Evolutionary conservation across 495 filamentous ascomycete species (phyloP).

Genomic region (Paragyromitra xinjiangensis): DNA sequence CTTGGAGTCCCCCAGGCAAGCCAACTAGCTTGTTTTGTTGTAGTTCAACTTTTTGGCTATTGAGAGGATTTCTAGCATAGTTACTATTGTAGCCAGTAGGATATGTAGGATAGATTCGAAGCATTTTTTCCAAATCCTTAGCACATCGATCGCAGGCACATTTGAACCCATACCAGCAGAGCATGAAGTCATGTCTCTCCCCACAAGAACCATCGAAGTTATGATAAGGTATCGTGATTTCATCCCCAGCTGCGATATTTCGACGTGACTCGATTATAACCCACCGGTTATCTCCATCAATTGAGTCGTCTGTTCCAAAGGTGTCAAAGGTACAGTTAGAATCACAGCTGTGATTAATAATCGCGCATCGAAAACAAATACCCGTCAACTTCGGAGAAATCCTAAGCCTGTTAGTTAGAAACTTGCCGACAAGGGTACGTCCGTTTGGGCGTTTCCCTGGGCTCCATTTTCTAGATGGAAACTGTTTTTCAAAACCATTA

Average conservation of each 20-base stretch:
- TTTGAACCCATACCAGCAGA: constrained; percentile 27
- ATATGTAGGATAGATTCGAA: constrained; percentile 4
- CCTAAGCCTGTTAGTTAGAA: constrained; percentile 37
- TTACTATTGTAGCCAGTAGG: constrained; percentile 7
- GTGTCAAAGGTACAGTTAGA: constrained; percentile 72
- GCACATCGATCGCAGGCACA: constrained; percentile 20
- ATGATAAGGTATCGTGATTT: constrained; percentile 63
- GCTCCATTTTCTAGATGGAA: constrained; percentile 21
- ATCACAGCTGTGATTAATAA: constrained; percentile 99
- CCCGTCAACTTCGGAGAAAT: constrained; percentile 29
- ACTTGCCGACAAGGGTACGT: constrained; percentile 25
- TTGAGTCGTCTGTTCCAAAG: constrained; percentile 91
- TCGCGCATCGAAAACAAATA: constrained; percentile 58
- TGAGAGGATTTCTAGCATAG: constrained; percentile 14
- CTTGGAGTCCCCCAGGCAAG: constrained; percentile 11
- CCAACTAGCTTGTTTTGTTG: constrained; percentile 1
- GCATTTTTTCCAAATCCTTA: neutral
- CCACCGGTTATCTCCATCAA: constrained; percentile 89
- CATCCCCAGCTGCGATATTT: constrained; percentile 84
- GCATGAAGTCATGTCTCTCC: constrained; percentile 23
- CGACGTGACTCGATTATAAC: constrained; percentile 97
- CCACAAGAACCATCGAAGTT: neutral
- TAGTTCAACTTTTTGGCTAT: constrained; percentile 5
- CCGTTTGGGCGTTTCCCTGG: constrained; percentile 10
- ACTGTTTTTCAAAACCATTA: constrained; percentile 16